A percentile compares a stretch with the other conserved stretches of the same genome.
These are phyloP conservation scores for Syncephalastrum racemosum DNA, from an alignment of 371 early-diverging fungal genomes.

Conservation along the genomic window DNA sequence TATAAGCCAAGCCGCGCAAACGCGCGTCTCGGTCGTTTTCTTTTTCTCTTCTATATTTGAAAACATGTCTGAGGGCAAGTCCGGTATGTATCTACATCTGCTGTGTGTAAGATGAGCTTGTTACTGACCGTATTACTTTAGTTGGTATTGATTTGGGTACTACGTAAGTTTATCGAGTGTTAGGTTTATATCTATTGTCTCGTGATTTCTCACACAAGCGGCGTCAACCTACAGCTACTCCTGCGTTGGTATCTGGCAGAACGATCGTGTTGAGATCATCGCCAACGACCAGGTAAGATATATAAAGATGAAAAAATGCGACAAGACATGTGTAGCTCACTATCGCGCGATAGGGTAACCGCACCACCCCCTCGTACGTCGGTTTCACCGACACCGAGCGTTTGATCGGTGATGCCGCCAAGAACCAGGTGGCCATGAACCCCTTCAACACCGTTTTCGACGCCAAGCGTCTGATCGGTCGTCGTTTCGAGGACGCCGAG, in stretches of 20 bases:
- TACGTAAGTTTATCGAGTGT: constrained; percentile 83
- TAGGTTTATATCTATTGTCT: constrained; percentile 43
- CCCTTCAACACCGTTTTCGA: constrained; percentile 92
- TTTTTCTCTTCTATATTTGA: too few relatives aligned
- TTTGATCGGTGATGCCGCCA: constrained; percentile 94
- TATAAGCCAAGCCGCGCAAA: too few relatives aligned
- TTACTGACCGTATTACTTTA: too few relatives aligned
- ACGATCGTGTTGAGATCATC: constrained; percentile 96
- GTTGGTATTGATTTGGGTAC: constrained; percentile 98
- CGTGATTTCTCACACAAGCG: too few relatives aligned
- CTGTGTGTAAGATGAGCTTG: too few relatives aligned
- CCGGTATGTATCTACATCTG: too few relatives aligned
- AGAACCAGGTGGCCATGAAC: constrained; percentile 90
- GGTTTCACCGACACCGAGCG: constrained; percentile 92
- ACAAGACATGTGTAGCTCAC: too few relatives aligned
- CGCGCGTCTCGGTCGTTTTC: too few relatives aligned
- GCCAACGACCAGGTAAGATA: constrained; percentile 83
- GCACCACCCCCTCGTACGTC: constrained; percentile 96
- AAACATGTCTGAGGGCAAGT: too few relatives aligned
- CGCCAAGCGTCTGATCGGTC: constrained; percentile 97
- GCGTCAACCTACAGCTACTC: constrained; percentile 78
- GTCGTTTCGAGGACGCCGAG: constrained; percentile 86
- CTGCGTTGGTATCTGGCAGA: constrained; percentile 97
- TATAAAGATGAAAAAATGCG: too few relatives aligned
- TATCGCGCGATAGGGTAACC: constrained; percentile 66